Evolutionary conservation across 495 filamentous ascomycete species (phyloP).

Genomic region (Acidiella bohemica): DNA sequence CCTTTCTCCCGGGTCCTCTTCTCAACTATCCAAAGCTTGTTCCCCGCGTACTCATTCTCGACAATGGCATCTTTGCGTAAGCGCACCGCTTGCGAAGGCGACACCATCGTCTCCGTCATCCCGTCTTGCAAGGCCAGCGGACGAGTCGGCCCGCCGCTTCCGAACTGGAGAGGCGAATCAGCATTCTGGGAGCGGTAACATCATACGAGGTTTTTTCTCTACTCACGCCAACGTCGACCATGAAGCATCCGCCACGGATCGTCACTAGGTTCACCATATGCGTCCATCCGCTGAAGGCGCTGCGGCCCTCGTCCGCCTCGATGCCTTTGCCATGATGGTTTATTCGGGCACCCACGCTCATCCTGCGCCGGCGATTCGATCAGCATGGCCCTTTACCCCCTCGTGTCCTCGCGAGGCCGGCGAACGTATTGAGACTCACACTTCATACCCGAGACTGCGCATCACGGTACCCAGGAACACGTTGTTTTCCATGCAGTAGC

Average conservation of each 20-base stretch:
- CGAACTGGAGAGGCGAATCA: slow-evolving; percentile 36
- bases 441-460: slow-evolving; percentile 45
- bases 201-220: too few species aligned
- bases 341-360: slow-evolving; percentile 9
- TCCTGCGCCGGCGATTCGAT: slow-evolving; percentile 16
- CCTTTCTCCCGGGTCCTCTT: slow-evolving; percentile 34
- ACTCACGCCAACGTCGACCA: slow-evolving; percentile 47
- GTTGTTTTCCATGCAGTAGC: slow-evolving; percentile 67
- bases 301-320: slow-evolving; percentile 24
- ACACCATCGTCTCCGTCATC: neutral
- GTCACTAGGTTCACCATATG: slow-evolving; percentile 60
- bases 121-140: slow-evolving; percentile 38
- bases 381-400: neutral
- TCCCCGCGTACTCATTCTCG: slow-evolving; percentile 31
- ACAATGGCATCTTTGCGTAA: slow-evolving; percentile 24
- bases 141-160: slow-evolving; percentile 42
- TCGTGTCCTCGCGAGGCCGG: slow-evolving; percentile 19
- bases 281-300: slow-evolving; percentile 31
- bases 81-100: neutral
- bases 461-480: slow-evolving; percentile 51
- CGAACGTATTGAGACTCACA: slow-evolving; percentile 18
- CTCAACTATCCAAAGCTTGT: slow-evolving; percentile 50
- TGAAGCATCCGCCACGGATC: slow-evolving; percentile 37
- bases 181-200: too few species aligned
- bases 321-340: slow-evolving; percentile 11